phyloP scores from a whole-genome alignment of 805 yeast species.

The Teunomyces barrocoloradensis region DNA sequence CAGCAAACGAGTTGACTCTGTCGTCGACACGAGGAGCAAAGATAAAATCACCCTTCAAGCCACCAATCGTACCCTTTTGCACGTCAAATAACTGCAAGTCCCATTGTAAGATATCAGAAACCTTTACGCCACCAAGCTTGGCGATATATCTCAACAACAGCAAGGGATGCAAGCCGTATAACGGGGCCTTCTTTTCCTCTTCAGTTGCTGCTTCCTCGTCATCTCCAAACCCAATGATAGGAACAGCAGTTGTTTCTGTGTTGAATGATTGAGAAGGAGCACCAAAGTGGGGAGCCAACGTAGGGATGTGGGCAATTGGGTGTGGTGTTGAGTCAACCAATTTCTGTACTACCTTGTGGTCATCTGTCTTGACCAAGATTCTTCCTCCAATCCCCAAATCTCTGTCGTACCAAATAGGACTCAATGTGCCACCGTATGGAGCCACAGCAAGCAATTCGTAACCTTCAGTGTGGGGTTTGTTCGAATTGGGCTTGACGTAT shows the following conservation, averaged over 20 bases:
- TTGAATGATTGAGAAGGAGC: constrained; percentile 64
- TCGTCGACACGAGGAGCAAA: constrained; percentile 86
- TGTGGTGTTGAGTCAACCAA: constrained; percentile 59
- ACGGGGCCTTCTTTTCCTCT: constrained; percentile 61
- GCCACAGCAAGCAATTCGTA: constrained; percentile 80
- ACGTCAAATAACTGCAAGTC: constrained; percentile 81
- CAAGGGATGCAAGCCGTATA: constrained; percentile 67
- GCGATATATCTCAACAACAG: constrained; percentile 68
- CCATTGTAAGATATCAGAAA: constrained; percentile 61
- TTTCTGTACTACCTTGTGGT: constrained; percentile 36
- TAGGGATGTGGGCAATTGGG: constrained; percentile 78
- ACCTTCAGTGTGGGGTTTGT: constrained; percentile 62
- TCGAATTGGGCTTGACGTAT: constrained; percentile 69
- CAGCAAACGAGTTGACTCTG: constrained; percentile 76
- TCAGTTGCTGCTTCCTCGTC: constrained; percentile 50
- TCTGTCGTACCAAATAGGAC: constrained; percentile 75
- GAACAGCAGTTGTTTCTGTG: constrained; percentile 73
- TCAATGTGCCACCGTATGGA: constrained; percentile 73
- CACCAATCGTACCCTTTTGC: constrained; percentile 77
- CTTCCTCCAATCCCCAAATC: constrained; percentile 85
- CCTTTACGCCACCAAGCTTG: constrained; percentile 53
- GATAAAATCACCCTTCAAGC: constrained; percentile 71
- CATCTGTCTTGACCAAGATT: constrained; percentile 47
- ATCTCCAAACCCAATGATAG: constrained; percentile 62
- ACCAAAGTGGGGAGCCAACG: constrained; percentile 88